Conservation (phyloP, 441 rosid genomes). For the Populus trichocarpa region DNA sequence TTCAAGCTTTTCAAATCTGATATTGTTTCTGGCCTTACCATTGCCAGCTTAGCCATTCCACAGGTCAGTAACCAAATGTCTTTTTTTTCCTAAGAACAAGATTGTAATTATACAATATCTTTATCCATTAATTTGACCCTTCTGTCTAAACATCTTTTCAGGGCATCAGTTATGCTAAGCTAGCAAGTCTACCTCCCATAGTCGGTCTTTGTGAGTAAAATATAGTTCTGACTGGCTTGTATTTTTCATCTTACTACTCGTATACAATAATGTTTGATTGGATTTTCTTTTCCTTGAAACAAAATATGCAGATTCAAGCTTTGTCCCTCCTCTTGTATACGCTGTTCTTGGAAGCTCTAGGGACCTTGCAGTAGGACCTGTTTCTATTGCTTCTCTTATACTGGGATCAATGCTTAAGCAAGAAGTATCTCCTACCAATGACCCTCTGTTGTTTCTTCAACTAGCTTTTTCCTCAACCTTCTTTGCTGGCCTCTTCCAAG, state of each 20-base stretch:
- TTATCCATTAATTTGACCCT: not conserved
- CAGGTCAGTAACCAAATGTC: constrained; percentile 42
- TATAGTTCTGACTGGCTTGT: not conserved
- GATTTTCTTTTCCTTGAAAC: not conserved
- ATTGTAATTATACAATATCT: not conserved
- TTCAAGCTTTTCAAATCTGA: constrained; percentile 76
- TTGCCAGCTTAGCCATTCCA: constrained; percentile 96
- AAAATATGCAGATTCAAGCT: constrained; percentile 71
- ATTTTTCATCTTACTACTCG: not conserved
- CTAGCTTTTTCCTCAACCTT: constrained; percentile 89
- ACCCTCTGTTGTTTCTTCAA: constrained; percentile 67
- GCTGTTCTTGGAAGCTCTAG: constrained; percentile 90
- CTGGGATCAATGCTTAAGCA: constrained; percentile 89
- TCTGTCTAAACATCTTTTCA: constrained; percentile 20
- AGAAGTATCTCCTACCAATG: constrained; percentile 62
- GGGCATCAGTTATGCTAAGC: constrained; percentile 97
- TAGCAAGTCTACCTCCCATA: constrained; percentile 84
- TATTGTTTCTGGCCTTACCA: constrained; percentile 82
- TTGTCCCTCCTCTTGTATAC: constrained; percentile 89
- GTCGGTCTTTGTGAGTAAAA: constrained; percentile 81
- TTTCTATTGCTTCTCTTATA: constrained; percentile 84
- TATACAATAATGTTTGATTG: not conserved
- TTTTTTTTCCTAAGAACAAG: not conserved
- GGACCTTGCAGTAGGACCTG: constrained; percentile 93
- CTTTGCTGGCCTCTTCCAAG: constrained; percentile 90